phyloP scores from a whole-genome alignment of 2,329 filamentous ascomycete species.

The Cryoendolithus antarcticus region DNA sequence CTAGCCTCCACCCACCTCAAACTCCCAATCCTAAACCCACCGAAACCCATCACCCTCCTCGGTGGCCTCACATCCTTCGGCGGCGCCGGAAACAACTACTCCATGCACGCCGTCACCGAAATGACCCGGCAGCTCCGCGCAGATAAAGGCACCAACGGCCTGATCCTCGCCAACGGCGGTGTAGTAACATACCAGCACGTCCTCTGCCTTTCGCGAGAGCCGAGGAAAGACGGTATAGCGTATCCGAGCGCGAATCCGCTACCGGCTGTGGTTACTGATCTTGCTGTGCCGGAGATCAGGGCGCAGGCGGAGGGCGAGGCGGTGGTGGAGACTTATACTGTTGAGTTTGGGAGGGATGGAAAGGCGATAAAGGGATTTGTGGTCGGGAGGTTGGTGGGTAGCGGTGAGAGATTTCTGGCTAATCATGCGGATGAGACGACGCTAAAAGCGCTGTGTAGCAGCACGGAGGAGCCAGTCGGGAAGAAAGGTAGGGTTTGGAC shows the following conservation, averaged over 20 bases:
- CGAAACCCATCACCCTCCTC: conserved; percentile 47
- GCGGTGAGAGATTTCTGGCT: conserved; percentile 41
- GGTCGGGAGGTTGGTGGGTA: conserved; percentile 38
- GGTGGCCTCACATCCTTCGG: conserved; percentile 58
- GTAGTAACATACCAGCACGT: conserved; percentile 54
- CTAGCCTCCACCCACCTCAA: conserved; percentile 49
- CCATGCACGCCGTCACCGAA: conserved; percentile 50
- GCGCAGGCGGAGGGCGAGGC: conserved; percentile 38
- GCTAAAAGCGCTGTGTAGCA: conserved; percentile 32
- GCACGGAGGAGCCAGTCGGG: conserved; percentile 36
- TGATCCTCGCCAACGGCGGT: conserved; percentile 55
- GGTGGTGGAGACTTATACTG: conserved; percentile 49
- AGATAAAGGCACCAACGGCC: conserved; percentile 35
- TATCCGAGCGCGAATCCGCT: conserved; percentile 40
- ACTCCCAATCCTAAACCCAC: conserved; percentile 33
- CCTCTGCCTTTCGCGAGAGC: conserved; percentile 42
- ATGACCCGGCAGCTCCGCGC: conserved; percentile 42
- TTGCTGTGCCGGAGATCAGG: conserved; percentile 29
- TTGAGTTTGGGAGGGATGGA: conserved; percentile 43
- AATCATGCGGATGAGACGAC: conserved; percentile 43
- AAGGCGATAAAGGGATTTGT: conserved; percentile 37
- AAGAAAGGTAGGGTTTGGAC: conserved; percentile 4
- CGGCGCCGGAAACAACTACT: conserved; percentile 60
- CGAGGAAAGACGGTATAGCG: conserved; percentile 23
- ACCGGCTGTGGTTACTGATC: conserved; percentile 29